Base-by-base conservation (phyloP, 2,329 filamentous ascomycete genomes). In the Fusarium pilosicola region DNA sequence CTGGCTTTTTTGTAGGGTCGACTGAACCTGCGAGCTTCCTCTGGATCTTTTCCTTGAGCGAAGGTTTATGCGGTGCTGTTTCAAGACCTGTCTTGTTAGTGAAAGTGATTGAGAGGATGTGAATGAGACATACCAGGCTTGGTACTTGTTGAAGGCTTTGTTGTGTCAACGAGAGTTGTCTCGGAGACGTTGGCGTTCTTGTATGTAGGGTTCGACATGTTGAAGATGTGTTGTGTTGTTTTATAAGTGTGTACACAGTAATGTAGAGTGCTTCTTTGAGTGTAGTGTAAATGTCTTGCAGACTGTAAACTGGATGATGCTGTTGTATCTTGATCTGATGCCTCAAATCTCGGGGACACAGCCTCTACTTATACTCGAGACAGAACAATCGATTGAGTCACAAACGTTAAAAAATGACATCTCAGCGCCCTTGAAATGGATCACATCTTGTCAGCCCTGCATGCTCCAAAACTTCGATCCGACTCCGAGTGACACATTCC, bases 41-140 rank as follows among this genome's bases (percentile, higher is more conserved):
- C 68, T 75, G 71, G 62, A 78, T 58, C 75, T 71, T 78, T 5
- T 71, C 54, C 58, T 75, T 77, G 38, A 78, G 65, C 14, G 65
- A 73, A 30, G 59, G 61, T 44, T 78, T 78, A 15, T 73, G 38
- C 0, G 41, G 11, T 18, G 56, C 9, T 13, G 57, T 57, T 36
- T 71, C 55, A 22, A 67, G 55, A 22, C 55, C 73, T 74, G 57
- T 0, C 0, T 26, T 68, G 20, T 76, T 75, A 74, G 72, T 6
- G 9, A 17, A 1, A 4, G 2, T 7, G 6, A 13, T 38, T 24
- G 11, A 26, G 7, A n/a, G 18, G 3, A 6, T 34, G 8, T 15
- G 14, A 9, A 26, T 7, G 5, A 22, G 39, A 41, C 68, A 24
- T 66, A 76, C 76, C 66, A 54, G 69, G 65, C 72, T 78, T 78